Conservation (phyloP, 2,329 filamentous ascomycete genomes). For the Trichoderma harzianum region DNA sequence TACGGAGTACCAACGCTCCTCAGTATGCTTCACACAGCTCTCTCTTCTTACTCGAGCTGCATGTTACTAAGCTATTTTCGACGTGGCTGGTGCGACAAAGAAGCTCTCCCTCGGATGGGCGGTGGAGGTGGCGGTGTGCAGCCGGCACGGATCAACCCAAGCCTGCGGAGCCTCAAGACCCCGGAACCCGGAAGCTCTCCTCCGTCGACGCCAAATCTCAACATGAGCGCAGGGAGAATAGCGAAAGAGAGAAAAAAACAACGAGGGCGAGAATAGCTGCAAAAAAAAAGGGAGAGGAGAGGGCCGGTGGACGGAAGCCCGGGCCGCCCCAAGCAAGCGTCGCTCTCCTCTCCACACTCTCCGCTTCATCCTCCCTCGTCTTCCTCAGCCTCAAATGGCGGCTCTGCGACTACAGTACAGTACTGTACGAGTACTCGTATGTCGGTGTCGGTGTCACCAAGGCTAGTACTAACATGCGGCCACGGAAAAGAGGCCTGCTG, state of each 20-base stretch:
- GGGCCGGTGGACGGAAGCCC: constrained; percentile 11
- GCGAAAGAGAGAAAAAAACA: neutral
- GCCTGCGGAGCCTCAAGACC: neutral
- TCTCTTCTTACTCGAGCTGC: neutral
- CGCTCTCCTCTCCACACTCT: constrained; percentile 1
- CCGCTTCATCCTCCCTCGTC: neutral
- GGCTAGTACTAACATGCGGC: neutral
- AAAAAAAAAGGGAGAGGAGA: neutral
- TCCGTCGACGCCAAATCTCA: neutral
- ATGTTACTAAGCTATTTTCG: neutral
- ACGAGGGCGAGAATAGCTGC: neutral
- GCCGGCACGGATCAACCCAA: constrained; percentile 9
- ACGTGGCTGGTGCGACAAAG: neutral
- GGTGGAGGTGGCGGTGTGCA: constrained; percentile 1
- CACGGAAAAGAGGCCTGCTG: neutral
- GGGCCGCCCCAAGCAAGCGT: constrained; percentile 2
- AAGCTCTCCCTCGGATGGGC: neutral
- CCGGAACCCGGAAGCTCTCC: constrained; percentile 6
- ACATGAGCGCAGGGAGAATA: neutral
- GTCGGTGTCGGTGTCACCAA: too few relatives aligned
- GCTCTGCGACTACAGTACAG: constrained; percentile 4
- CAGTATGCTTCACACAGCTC: neutral
- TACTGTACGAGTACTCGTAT: too few relatives aligned
- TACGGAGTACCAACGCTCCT: neutral
- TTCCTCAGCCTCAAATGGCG: constrained; percentile 7